Base-by-base conservation (phyloP, 2,329 filamentous ascomycete species). In the Thermothelomyces thermophilus region DNA sequence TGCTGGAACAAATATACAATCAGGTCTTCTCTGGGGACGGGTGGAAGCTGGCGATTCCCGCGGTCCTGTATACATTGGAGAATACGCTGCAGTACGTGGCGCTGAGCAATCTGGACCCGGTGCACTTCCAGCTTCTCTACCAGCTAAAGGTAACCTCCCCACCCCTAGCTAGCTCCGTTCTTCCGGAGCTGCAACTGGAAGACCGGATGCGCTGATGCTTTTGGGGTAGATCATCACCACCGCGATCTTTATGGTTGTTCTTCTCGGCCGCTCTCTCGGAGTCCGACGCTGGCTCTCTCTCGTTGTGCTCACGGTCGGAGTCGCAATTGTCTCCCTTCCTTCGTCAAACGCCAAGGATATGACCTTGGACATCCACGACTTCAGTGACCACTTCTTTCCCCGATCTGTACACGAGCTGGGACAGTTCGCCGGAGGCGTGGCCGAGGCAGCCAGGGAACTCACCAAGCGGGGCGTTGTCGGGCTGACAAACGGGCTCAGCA, bases 31-130 rank as follows among this genome's bases (percentile, higher is more conserved):
- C 86, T 0, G 84, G 86, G 9, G 93, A 97, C 64, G 90, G 90
- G 58, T 97, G 91, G 91, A 95, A 95, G 68, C 72, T 98, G 56
- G 89, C 88, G 8, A 83, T 97, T 36, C 93, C 91, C 0, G 93
- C 91, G 3, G 77, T 82, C 4, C 74, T 97, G 1, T 97, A 95
- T 65, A 95, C 91, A 0, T 66, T 96, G 24, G 89, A 96, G 62
- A 97, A 96, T 63, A 86, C 87, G n/a, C 71, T 97, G 47, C 89
- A 96, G 66, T 98, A 96, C 63, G 79, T 94, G 46, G 91, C 89
- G 1, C 82, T 96, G 10, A 89, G 87, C 54, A 96, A 97, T 59
- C 68, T 97, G 60, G 89, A 95, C 62, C 87, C 91, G 0, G 89
- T 93, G 4, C 90, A 91, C 47, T 97, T 96, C 64, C 90, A 96